Evolutionary conservation across 2,329 filamentous ascomycete species (phyloP), one percentile per base, ranked within the genome.

Genomic region (Alternaria sp.): DNA sequence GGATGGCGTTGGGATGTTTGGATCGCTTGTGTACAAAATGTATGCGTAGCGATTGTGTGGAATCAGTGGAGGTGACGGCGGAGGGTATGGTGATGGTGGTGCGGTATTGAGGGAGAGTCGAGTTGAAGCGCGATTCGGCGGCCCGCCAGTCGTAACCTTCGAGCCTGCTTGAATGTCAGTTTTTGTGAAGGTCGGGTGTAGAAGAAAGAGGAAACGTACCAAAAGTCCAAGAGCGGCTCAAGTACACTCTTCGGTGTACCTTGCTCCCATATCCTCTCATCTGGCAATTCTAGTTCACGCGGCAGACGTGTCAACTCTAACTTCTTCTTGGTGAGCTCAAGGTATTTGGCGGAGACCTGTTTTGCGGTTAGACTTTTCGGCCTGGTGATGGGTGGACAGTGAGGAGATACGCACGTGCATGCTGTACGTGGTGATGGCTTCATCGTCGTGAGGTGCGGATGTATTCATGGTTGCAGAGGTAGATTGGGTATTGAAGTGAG

Each of bases 281-380:
- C 83, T 3, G 84, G 81, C 9, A 85, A 75, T 8, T 82, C 79
- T 3, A 83, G 72, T 69, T 90, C 88, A 69, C 88, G 86, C 44
- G 90, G 90, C 28, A 91, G 78, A 61, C 90, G 83, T 21, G 88
- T 89, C 49, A 91, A 82, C 71, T 91, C 87, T 10, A 92, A 83
- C 76, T 92, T 92, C 75, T 88, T 86, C 72, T 82, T 85, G 6
- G 90, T 92, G 63, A 91, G 82, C 49, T 90, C 86, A 1, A 92
- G 83, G 75, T 91, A 91, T 70, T 86, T 88, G 58, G 85, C 86
- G 3, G 89, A 91, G 15, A 91, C 86, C 89, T 90, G 59, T 19
- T 8, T 11, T 11, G 5, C 6, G 7, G 12, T 25, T 57, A 30
- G 52, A 47, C 30, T 5, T 12, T 7, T 50, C 11, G 8, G 25